phyloP scores from a whole-genome alignment of 2,329 filamentous ascomycete species.

The Stemphylium beticola region DNA sequence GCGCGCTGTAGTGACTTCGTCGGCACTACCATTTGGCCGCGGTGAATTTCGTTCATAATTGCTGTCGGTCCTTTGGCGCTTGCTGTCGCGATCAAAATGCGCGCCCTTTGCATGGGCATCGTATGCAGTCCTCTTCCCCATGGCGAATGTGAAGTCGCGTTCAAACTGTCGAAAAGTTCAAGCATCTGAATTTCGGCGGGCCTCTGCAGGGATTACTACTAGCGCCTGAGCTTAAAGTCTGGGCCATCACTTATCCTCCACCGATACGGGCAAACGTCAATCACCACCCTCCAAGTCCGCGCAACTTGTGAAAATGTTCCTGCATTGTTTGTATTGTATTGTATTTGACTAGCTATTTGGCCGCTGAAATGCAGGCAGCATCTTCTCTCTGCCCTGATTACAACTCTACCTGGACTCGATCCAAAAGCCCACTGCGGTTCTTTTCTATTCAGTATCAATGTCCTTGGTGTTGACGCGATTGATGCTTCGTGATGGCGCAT shows the following conservation, averaged over 20 bases:
- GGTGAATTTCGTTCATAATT: constrained; percentile 34
- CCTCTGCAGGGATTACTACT: constrained; percentile 21
- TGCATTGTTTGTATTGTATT: background rate
- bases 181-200: constrained; percentile 22
- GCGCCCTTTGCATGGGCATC: constrained; percentile 36
- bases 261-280: constrained; percentile 8
- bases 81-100: constrained; percentile 31
- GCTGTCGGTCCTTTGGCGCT: constrained; percentile 41
- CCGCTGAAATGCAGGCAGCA: background rate
- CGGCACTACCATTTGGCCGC: constrained; percentile 25
- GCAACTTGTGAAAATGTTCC: background rate
- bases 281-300: background rate
- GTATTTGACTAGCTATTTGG: background rate
- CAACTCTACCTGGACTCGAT: constrained; percentile 2
- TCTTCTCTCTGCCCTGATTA: constrained; percentile 1
- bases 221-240: constrained; percentile 5
- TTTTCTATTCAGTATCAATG: background rate
- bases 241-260: background rate
- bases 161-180: constrained; percentile 21
- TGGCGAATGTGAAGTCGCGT: constrained; percentile 19
- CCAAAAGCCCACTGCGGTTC: constrained; percentile 1
- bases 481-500: constrained; percentile 1
- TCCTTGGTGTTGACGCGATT: background rate
- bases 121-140: constrained; percentile 44
- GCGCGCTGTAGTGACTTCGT: constrained; percentile 42